Base-by-base conservation (phyloP, 345 rosid genomes). In the Viola odorata region DNA sequence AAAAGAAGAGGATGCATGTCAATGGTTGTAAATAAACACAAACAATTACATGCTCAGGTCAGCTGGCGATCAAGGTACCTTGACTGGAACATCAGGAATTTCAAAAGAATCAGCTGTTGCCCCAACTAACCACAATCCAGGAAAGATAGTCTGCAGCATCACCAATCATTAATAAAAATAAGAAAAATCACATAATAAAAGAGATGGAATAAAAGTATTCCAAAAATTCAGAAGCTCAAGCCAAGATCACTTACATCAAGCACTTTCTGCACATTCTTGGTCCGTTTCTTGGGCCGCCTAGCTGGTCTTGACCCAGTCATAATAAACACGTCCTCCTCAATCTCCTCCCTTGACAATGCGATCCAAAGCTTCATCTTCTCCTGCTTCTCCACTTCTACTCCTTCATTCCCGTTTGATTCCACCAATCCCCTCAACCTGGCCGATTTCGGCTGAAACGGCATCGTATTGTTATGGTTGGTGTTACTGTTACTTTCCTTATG, bases 111-210 rank as follows among this genome's bases (percentile, higher is more conserved):
- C 97, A 12, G 84, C 90, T 4, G 91, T 80, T 55, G 75, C 57
- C 0, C 97, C 99, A 17, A 82, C 96, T 75, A 94, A 71, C 87
- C 96, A 86, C 67, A 83, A 59, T 6, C 99, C 99, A 50, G 99
- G 99, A 47, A 80, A 90, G 53, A 79, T 64, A 66, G 37, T 74
- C 99, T 92, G 60, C 44, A 55, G 3, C n/a, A 17, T 6, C 10
- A 47, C 50, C 50, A 11, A 53, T 9, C 32, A 50, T 15, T 7
- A 40, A 12, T 13, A 11, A 38, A 5, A 56, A 17, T 37, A 14
- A 47, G 48, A 41, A 23, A 37, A 44, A 41, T 16, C 49, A 40
- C 41, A 32, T 12, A 52, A n/a, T 23, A 9, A 41, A 36, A 41
- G 4, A 37, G 9, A 39, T n/a, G 8, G 11, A 63, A 15, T 2